phyloP scores from a whole-genome alignment of 148 eudicot species.

The Linanthus parryae region DNA sequence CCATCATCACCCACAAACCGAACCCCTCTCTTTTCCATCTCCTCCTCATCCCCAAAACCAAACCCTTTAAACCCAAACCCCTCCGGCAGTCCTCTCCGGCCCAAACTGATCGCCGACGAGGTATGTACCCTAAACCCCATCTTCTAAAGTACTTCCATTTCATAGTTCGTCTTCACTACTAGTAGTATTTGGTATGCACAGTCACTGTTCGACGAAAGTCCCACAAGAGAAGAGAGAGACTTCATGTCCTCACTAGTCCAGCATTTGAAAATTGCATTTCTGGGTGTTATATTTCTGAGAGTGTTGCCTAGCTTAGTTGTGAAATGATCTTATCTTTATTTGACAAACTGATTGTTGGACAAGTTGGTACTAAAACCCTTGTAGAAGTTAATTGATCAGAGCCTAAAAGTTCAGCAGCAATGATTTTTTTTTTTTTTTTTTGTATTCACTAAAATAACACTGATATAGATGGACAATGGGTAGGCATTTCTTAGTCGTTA shows the following conservation, averaged over 20 bases:
- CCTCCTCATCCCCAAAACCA: slow-evolving; percentile 17
- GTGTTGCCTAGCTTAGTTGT: too few species aligned
- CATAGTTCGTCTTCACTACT: not conserved
- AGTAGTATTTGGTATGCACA: not conserved
- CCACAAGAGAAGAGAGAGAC: slow-evolving; percentile 15
- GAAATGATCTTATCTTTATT: too few species aligned
- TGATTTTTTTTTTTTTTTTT: too few species aligned
- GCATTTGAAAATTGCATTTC: not conserved
- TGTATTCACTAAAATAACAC: too few species aligned
- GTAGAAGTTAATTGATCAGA: too few species aligned
- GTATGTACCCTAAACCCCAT: slow-evolving; percentile 10
- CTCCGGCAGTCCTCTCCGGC: slow-evolving; percentile 9
- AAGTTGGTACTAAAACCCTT: too few species aligned
- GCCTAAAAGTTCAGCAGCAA: too few species aligned
- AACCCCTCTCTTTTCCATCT: slow-evolving; percentile 19
- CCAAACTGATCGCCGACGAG: slow-evolving; percentile 17
- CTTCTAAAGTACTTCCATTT: not conserved
- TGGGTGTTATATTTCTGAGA: not conserved
- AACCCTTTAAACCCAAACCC: slow-evolving; percentile 4
- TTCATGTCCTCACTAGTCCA: too few species aligned
- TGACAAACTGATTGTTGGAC: too few species aligned
- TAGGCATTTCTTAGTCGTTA: too few species aligned
- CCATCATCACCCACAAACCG: slow-evolving; percentile 18
- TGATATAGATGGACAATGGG: too few species aligned
- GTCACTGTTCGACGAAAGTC: slow-evolving; percentile 30